Percentiles rank a stretch among this genome's conserved stretches.
These are phyloP conservation scores for Flagelloscypha sp. DNA, from an alignment of 768 basidiomycete species.

Conservation along the genomic window DNA sequence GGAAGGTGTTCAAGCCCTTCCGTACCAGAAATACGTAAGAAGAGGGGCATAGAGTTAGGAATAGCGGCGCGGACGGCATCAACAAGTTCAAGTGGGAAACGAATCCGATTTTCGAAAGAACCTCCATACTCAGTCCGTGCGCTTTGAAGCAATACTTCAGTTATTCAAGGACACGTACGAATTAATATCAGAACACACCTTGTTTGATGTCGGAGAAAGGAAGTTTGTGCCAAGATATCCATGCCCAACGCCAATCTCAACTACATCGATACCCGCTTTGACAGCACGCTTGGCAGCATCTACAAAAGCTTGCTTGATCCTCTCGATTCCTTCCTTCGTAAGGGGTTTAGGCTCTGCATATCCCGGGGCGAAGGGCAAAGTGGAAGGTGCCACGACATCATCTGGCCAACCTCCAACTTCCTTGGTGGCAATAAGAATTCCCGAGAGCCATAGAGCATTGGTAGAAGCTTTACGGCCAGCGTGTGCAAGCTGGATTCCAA, in stretches of 20 bases:
- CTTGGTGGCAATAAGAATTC: conserved; percentile 16
- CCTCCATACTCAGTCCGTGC: conserved; percentile 67
- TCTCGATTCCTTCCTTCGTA: conserved; percentile 46
- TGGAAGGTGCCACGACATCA: conserved; percentile 29
- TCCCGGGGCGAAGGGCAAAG: conserved; percentile 31
- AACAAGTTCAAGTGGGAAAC: conserved; percentile 55
- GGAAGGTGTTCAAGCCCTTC: conserved; percentile 63
- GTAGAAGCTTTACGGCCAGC: conserved; percentile 52
- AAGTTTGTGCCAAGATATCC: conserved; percentile 35
- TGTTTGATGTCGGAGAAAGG: conserved; percentile 34
- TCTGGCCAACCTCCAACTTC: conserved; percentile 22
- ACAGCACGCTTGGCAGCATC: conserved; percentile 45
- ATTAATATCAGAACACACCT: no score
- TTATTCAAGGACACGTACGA: no score
- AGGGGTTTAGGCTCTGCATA: conserved; percentile 51
- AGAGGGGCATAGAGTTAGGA: conserved; percentile 59
- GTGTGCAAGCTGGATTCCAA: conserved; percentile 55
- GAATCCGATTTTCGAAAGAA: conserved; percentile 58
- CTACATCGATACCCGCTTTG: conserved; percentile 48
- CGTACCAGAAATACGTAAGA: conserved; percentile 64
- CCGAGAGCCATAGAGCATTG: conserved; percentile 39
- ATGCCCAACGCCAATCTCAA: conserved; percentile 27
- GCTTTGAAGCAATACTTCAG: no score
- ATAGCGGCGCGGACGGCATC: conserved; percentile 56
- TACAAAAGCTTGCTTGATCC: conserved; percentile 47